Evolutionary conservation across 2,329 filamentous ascomycete genomes (phyloP).

Genomic region (Fusarium albosuccineum): DNA sequence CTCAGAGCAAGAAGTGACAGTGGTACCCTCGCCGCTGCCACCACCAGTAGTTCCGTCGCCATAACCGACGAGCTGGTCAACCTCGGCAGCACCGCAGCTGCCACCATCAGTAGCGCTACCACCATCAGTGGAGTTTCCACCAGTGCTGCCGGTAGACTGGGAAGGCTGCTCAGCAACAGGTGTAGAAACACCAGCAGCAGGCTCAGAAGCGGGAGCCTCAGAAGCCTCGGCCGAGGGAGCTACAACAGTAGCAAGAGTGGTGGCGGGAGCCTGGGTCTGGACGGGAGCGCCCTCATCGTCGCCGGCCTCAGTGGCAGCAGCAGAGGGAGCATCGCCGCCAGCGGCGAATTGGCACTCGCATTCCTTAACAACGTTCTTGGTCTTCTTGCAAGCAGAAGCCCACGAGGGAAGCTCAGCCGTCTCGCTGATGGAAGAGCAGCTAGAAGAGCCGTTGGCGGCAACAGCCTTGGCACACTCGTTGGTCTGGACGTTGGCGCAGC

Average conservation of each 20-base stretch:
- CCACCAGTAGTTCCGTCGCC: slow-evolving; percentile 60
- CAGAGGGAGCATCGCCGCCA: slow-evolving; percentile 31
- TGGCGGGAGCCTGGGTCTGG: slow-evolving; percentile 18
- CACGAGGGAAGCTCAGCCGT: slow-evolving; percentile 46
- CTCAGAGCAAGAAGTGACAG: slow-evolving; percentile 59
- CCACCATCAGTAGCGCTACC: slow-evolving; percentile 16
- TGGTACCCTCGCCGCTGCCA: slow-evolving; percentile 57
- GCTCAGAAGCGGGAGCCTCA: background rate
- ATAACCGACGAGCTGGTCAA: slow-evolving; percentile 45
- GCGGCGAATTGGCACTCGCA: slow-evolving; percentile 48
- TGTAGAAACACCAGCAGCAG: slow-evolving; percentile 2
- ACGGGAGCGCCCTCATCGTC: slow-evolving; percentile 3
- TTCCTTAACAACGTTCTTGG: slow-evolving; percentile 49
- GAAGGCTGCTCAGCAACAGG: background rate
- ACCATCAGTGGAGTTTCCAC: slow-evolving; percentile 11
- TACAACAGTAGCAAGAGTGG: slow-evolving; percentile 35
- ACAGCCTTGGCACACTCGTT: slow-evolving; percentile 42
- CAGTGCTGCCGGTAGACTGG: background rate
- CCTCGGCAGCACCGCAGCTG: slow-evolving; percentile 34
- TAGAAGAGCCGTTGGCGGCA: slow-evolving; percentile 28
- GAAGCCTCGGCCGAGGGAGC: slow-evolving; percentile 17
- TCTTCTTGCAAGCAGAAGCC: slow-evolving; percentile 48
- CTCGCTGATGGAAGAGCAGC: slow-evolving; percentile 39
- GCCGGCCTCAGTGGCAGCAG: background rate
- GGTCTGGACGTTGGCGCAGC: slow-evolving; percentile 37